Percentiles rank a stretch among this genome's conserved stretches.
phyloP scores from a whole-genome alignment of 108 stramenopile genomes.

The Cylindrotheca closterium region DNA sequence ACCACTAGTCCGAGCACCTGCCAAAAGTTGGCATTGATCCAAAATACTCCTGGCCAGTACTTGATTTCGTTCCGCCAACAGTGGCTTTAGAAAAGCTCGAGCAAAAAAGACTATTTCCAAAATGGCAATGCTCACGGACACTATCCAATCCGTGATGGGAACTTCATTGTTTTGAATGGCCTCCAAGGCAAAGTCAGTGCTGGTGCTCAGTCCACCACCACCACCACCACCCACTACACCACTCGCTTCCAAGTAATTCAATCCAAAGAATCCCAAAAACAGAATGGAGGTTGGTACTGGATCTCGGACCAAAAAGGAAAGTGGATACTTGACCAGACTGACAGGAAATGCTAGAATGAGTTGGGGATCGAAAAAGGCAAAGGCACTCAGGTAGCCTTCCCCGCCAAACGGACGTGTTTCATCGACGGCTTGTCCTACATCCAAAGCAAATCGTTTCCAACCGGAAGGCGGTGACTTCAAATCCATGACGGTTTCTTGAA shows the following conservation, averaged over 20 bases:
- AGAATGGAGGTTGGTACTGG: constrained; percentile 33
- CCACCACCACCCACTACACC: no score
- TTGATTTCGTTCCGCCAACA: constrained; percentile 65
- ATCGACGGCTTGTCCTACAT: constrained; percentile 28
- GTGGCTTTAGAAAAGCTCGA: constrained; percentile 49
- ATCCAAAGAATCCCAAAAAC: constrained; percentile 18
- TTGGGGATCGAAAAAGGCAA: constrained; percentile 55
- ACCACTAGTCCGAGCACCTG: background rate
- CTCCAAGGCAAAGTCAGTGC: background rate
- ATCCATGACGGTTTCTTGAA: constrained; percentile 40
- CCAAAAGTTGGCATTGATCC: constrained; percentile 28
- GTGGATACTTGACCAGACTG: constrained; percentile 56
- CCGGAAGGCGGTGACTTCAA: constrained; percentile 19
- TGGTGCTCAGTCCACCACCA: background rate
- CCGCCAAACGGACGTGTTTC: constrained; percentile 48
- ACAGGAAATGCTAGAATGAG: constrained; percentile 48
- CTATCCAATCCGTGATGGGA: constrained; percentile 12
- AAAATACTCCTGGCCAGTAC: constrained; percentile 53
- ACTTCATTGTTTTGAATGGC: background rate
- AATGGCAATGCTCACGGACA: constrained; percentile 28
- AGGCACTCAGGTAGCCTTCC: constrained; percentile 37
- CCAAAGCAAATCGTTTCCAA: constrained; percentile 42
- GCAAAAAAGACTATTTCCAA: constrained; percentile 60
- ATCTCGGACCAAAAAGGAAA: constrained; percentile 49
- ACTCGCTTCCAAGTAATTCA: constrained; percentile 13